Base-by-base conservation (phyloP, 139 green algal species). In the Picochlorum sp. region DNA sequence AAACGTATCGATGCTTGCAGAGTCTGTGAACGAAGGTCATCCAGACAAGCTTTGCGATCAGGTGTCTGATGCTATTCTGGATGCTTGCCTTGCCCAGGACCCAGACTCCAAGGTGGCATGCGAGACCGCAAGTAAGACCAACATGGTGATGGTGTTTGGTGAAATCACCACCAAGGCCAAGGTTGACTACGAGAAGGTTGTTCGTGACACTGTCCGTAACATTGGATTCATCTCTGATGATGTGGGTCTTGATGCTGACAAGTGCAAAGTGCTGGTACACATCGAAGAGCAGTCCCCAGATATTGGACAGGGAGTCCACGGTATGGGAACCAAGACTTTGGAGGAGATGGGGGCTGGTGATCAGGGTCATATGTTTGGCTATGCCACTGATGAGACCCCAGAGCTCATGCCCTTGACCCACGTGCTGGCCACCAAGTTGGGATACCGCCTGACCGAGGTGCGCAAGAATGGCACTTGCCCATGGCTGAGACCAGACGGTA, bases 361-460 rank as follows among this genome's bases (percentile, higher is more conserved):
- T 83, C 93, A 99, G 80, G 93, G 93, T 52, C 87, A 96, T 77
- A 99, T 99, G 93, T 99, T 99, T 75, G 93, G 93, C 50, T 99
- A 99, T 57, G 93, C 93, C 63, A 96, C 88, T 16, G 93, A 99
- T 59, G 93, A 99, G 83, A 98, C 91, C 7, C 54, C 64, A 7
- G 90, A 98, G 85, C 82, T 99, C 39, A 99, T 99, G 93, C 93
- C 93, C 24, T 80, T 99, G 13, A 99, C 93, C 13, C 94, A 98
- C 75, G 78, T 99, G 56, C 80, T 99, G 50, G 88, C 93, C 57
- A 98, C 92, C 47, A 65, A 94, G 80, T 65, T 99, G 25, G 93
- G 93, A 56, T 77, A 80, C 70, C 54, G 70, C 61, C 77, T 95
- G 28, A 93, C 88, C 2, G 79, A 95, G 72, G 84, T 91, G 10